Evolutionary conservation across 805 yeast genomes (phyloP), one percentile per base, ranked within the genome.

Genomic region (Blastobotrys mokoenaii): DNA sequence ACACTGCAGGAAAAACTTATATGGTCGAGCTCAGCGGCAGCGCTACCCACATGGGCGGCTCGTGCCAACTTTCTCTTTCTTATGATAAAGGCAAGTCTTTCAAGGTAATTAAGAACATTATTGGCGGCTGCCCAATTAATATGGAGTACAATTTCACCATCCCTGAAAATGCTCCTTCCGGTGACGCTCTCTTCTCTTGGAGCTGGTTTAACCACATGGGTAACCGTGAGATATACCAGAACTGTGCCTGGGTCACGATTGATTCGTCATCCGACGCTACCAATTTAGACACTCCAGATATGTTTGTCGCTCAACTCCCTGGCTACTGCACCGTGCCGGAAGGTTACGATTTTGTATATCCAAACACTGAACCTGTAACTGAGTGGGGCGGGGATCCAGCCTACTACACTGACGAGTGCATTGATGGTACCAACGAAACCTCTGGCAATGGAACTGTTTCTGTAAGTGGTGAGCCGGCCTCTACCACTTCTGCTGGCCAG

Each of bases 211-310:
- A 37, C 34, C 38, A 48, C 20, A 41, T 43, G 15, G 58, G 58
- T 1, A 51, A 52, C 40, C 48, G 58, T 7, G 57, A 53, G 32
- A 45, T 47, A 16, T 53, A 53, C 30, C 55, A 52, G 30, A 53
- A 53, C 37, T 53, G 57, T 31, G 57, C 57, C 4, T 53, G 57
- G 57, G 51, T 53, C 10, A 44, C 47, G 20, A 46, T 53, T 25
- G 31, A 35, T 25, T 51, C 52, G 38, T 43, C 45, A 2, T 2
- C 12, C 15, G 14, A n/a, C 10, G 22, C 22, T 29, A 7, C 37
- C 30, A 33, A 25, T 12, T 38, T 48, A 15, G 45, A 42, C 2
- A 53, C 48, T 2, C 58, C 58, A 6, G 42, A 35, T 9, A 40
- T 54, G 48, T 54, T 49, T 39, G 52, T 49, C 2, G 53, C 54